These are phyloP conservation scores for Puccinia horiana DNA, from an alignment of 1,284 basidiomycete genomes.

Conservation along the genomic window DNA sequence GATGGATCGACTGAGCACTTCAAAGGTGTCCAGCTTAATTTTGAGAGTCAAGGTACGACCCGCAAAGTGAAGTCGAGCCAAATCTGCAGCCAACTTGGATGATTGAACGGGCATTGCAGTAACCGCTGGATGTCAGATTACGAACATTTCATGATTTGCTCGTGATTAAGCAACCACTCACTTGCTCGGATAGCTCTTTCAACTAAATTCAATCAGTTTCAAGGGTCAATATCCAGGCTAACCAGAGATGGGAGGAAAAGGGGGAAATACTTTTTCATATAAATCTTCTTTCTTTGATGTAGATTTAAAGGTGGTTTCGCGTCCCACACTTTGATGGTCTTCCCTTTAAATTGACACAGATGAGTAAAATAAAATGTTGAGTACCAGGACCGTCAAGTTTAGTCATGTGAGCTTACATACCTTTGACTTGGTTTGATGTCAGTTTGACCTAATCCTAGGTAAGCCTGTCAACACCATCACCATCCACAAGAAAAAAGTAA, in stretches of 20 bases:
- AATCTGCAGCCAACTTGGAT: slow-evolving; percentile 24
- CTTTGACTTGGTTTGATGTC: slow-evolving; percentile 31
- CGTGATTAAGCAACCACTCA: background rate
- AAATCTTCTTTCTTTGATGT: slow-evolving; percentile 8
- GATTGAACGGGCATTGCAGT: background rate
- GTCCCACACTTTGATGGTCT: slow-evolving; percentile 27
- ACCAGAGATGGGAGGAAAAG: background rate
- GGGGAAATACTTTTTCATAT: slow-evolving; percentile 1
- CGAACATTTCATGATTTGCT: background rate
- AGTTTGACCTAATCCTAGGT: slow-evolving; percentile 32
- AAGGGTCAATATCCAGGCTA: background rate
- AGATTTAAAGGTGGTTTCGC: slow-evolving; percentile 26
- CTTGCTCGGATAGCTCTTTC: slow-evolving; percentile 22
- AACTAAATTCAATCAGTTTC: background rate
- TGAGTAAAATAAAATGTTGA: background rate
- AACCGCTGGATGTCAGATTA: background rate
- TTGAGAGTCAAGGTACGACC: slow-evolving; percentile 30
- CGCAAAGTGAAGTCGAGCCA: slow-evolving; percentile 12
- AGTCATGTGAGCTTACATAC: too few species aligned
- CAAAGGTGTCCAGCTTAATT: slow-evolving; percentile 33
- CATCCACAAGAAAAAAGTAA: background rate
- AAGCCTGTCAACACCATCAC: slow-evolving; percentile 7
- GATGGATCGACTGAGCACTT: slow-evolving; percentile 24
- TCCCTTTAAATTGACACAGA: background rate
- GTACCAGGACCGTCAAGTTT: too few species aligned